These are phyloP conservation scores for Ceratobasidium sp. DNA, from an alignment of 1,284 basidiomycete genomes.

Conservation along the genomic window DNA sequence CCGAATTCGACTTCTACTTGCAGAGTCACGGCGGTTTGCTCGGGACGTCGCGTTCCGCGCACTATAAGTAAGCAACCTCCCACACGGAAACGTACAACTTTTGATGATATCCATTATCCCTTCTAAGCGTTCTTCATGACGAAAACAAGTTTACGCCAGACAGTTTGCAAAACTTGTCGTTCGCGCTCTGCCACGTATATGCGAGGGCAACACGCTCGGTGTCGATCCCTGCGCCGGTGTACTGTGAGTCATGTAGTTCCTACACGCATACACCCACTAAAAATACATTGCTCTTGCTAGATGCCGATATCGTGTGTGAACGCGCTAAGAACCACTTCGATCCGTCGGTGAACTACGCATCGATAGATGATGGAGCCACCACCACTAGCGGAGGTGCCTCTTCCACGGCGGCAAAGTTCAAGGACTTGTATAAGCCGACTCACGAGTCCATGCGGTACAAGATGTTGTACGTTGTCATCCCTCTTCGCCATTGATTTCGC, in stretches of 20 bases:
- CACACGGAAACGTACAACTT: background rate
- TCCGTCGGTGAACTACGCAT: conserved; percentile 58
- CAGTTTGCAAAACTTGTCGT: conserved; percentile 78
- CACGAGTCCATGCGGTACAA: conserved; percentile 37
- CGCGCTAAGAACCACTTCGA: conserved; percentile 85
- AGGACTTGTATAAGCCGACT: conserved; percentile 24
- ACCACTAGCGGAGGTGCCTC: conserved; percentile 60
- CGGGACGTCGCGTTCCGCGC: conserved; percentile 53
- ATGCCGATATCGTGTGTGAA: conserved; percentile 86
- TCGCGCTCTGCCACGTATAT: conserved; percentile 84
- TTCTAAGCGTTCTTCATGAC: conserved; percentile 73
- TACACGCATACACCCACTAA: conserved; percentile 3
- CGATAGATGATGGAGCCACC: conserved; percentile 61
- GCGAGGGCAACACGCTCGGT: conserved; percentile 85
- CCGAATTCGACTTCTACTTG: conserved; percentile 85
- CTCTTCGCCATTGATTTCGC: too few relatives aligned
- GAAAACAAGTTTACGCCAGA: conserved; percentile 68
- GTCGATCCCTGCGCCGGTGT: conserved; percentile 83
- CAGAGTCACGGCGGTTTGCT: conserved; percentile 75
- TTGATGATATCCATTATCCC: conserved; percentile 59
- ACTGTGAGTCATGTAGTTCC: conserved; percentile 68
- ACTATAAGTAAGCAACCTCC: conserved; percentile 39
- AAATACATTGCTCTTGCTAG: conserved; percentile 56
- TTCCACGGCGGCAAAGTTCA: conserved; percentile 13
- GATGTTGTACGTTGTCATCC: conserved; percentile 33